A percentile compares a stretch with the other conserved stretches of the same genome.
Evolutionary conservation across 108 stramenopile species (phyloP).

Genomic region (Nannochloropsis granulata): DNA sequence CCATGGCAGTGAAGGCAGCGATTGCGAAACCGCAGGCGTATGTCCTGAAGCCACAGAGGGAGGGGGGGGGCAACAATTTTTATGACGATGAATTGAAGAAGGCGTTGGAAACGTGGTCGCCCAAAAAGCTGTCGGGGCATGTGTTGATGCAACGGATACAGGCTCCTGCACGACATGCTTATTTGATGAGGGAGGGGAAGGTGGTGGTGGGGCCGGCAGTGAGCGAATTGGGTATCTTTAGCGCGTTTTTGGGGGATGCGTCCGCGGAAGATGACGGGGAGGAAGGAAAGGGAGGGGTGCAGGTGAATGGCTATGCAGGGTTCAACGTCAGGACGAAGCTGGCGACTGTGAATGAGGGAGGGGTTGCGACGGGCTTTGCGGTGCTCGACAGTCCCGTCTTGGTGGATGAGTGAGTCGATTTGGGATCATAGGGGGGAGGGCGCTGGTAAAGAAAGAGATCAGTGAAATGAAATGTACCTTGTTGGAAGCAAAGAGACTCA

Average conservation of each 20-base stretch:
- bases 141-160: conserved; percentile 23
- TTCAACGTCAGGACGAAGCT: conserved; percentile 43
- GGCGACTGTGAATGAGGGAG: conserved; percentile 46
- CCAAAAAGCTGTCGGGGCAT: conserved; percentile 1
- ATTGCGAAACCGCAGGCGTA: conserved; percentile 47
- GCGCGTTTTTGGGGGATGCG: conserved; percentile 11
- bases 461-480: no score
- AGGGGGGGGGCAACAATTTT: conserved; percentile 96
- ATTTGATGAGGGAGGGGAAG: background rate
- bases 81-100: conserved; percentile 57
- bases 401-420: background rate
- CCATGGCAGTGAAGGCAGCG: conserved; percentile 49
- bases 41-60: conserved; percentile 95
- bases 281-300: background rate
- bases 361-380: conserved; percentile 51
- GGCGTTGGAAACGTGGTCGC: background rate
- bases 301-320: conserved; percentile 34
- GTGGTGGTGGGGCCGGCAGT: conserved; percentile 5
- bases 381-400: conserved; percentile 35
- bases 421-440: background rate
- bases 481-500: no score
- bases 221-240: conserved; percentile 45
- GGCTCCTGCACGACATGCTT: conserved; percentile 2
- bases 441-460: background rate
- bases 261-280: background rate